Percentiles rank a stretch among this genome's conserved stretches.
Conservation (phyloP, 257 asterid genomes). For the Capsicum pubescens region DNA sequence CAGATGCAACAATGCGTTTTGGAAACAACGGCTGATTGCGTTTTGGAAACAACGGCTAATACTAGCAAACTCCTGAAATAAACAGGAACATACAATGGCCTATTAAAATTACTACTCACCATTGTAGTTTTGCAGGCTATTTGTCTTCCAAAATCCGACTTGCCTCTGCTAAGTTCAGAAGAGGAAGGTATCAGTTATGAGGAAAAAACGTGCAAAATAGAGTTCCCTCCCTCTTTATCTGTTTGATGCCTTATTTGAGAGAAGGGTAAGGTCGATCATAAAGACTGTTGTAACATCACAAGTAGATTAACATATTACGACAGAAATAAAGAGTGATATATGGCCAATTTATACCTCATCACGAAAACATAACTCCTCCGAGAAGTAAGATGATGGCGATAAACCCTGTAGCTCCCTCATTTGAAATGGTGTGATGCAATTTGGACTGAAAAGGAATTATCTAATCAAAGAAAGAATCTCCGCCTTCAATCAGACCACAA, state of each 20-base stretch:
- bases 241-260: not conserved
- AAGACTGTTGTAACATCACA: not conserved
- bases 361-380: constrained; percentile 60
- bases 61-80: constrained; percentile 17
- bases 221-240: not conserved
- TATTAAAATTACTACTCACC: constrained; percentile 57
- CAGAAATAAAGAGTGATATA: not conserved
- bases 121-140: constrained; percentile 53
- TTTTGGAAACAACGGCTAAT: not conserved
- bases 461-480: constrained; percentile 11
- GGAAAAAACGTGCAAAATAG: constrained; percentile 26
- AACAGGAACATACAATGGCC: not conserved
- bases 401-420: constrained; percentile 64
- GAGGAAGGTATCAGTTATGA: constrained; percentile 36
- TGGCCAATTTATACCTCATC: constrained; percentile 61
- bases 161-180: constrained; percentile 65
- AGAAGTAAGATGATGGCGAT: constrained; percentile 76
- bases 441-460: constrained; percentile 37
- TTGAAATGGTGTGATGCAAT: constrained; percentile 48
- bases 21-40: not conserved
- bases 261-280: not conserved
- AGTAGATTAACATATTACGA: not conserved
- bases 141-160: constrained; percentile 68
- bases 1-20: constrained; percentile 2
- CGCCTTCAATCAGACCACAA: constrained; percentile 39